These are phyloP conservation scores for Acephala macrosclerotiorum DNA, from an alignment of 2,329 filamentous ascomycete genomes.

Conservation along the genomic window DNA sequence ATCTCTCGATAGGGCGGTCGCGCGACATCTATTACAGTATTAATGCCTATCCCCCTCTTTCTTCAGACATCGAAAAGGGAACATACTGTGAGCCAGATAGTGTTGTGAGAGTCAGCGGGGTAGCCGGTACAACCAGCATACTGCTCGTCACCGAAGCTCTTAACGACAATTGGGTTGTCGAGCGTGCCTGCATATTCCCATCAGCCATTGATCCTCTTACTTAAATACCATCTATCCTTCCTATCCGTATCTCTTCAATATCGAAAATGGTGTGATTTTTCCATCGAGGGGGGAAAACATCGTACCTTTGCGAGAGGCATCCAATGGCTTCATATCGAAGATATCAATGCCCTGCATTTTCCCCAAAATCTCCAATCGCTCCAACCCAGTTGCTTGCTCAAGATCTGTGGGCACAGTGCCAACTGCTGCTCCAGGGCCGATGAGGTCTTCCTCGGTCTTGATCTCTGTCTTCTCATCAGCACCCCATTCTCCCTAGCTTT, in stretches of 20 bases:
- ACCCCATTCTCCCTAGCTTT: not conserved
- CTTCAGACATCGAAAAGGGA: not conserved
- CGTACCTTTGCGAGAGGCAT: conserved; percentile 84
- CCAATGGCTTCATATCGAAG: conserved; percentile 98
- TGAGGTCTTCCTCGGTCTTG: conserved; percentile 80
- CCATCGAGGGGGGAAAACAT: conserved; percentile 6
- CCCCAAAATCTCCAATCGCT: conserved; percentile 97
- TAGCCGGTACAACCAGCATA: conserved; percentile 95
- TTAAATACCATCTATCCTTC: not conserved
- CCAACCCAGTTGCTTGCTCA: conserved; percentile 95
- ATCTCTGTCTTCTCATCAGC: conserved; percentile 68
- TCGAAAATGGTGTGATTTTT: conserved; percentile 26
- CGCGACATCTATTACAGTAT: conserved; percentile 73
- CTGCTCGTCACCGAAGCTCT: conserved; percentile 94
- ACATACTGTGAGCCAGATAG: conserved; percentile 88
- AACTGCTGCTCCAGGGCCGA: conserved; percentile 80
- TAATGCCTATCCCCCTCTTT: not conserved
- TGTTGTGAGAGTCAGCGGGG: conserved; percentile 90
- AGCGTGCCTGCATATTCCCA: conserved; percentile 71
- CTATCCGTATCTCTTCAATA: not conserved
- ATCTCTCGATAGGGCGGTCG: conserved; percentile 91
- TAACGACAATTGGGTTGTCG: conserved; percentile 88
- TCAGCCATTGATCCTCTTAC: conserved; percentile 26
- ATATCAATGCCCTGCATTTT: conserved; percentile 99
- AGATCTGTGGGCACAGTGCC: conserved; percentile 92